phyloP scores from a whole-genome alignment of 176 grass and related monocot genomes.

The Pontederia crassipes region DNA sequence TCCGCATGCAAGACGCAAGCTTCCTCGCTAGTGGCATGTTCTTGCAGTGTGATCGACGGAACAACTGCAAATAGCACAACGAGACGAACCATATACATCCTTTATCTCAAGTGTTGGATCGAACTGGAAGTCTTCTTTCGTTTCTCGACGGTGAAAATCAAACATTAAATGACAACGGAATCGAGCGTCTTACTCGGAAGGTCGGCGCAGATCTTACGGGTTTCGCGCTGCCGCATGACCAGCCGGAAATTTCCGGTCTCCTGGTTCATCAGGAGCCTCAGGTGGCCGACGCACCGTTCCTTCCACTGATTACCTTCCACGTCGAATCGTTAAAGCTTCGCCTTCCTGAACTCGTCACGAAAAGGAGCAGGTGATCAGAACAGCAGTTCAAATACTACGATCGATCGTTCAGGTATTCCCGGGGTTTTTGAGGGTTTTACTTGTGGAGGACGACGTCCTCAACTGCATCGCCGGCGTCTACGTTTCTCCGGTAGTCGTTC shows the following conservation, averaged over 20 bases:
- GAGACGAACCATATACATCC: too few relatives aligned
- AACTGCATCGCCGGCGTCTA: conserved; percentile 64
- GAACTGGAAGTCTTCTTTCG: too few relatives aligned
- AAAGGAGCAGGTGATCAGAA: neutral
- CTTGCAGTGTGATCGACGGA: neutral
- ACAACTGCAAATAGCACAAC: neutral
- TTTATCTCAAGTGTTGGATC: too few relatives aligned
- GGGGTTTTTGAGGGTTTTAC: conserved; percentile 15
- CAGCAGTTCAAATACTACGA: neutral
- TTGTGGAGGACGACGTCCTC: conserved; percentile 52
- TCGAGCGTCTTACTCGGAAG: conserved; percentile 26
- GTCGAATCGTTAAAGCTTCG: conserved; percentile 57
- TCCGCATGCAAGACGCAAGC: neutral
- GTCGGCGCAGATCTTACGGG: conserved; percentile 59
- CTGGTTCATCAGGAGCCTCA: conserved; percentile 62
- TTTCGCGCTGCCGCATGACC: conserved; percentile 65
- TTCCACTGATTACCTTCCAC: conserved; percentile 64
- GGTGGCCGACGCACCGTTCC: conserved; percentile 45
- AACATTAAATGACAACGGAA: neutral
- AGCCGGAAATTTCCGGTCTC: conserved; percentile 54
- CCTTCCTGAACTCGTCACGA: conserved; percentile 32
- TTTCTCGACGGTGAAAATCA: too few relatives aligned
- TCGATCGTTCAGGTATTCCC: neutral
- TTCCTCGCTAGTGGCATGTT: conserved; percentile 4
- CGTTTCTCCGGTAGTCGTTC: conserved; percentile 6